Evolutionary conservation across 139 green algal species (phyloP).

Genomic region (Microglena sp.): DNA sequence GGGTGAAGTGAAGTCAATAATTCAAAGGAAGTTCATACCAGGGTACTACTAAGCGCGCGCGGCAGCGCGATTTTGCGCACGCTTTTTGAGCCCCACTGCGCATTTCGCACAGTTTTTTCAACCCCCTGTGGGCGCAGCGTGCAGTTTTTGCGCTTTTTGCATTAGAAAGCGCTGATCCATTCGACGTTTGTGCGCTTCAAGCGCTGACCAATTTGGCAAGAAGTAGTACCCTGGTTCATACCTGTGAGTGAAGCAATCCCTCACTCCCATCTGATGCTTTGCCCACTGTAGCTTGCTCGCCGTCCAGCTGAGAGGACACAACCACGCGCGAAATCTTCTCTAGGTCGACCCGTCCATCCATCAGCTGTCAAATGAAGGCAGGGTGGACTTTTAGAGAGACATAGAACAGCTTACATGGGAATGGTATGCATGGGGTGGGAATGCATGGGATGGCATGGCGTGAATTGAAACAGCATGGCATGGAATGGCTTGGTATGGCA

Average conservation of each 20-base stretch:
- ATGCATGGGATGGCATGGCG: background rate
- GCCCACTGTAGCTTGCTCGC: background rate
- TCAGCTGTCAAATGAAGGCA: constrained; percentile 3
- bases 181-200: too few species aligned
- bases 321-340: background rate
- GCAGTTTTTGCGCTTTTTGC: too few species aligned
- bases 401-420: background rate
- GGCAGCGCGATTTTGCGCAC: too few species aligned
- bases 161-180: too few species aligned
- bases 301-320: background rate
- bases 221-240: background rate
- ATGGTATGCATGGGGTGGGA: background rate
- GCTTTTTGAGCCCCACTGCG: too few species aligned
- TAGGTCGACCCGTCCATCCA: background rate
- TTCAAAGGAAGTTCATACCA: background rate
- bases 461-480: background rate
- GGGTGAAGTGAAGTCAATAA: background rate
- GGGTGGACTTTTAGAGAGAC: background rate
- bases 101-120: too few species aligned
- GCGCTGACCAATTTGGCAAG: background rate
- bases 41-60: too few species aligned
- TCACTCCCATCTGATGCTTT: background rate
- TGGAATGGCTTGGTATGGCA: too few species aligned
- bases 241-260: constrained; percentile 1
- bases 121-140: too few species aligned